These are phyloP conservation scores for Phaseolus coccineus DNA, from an alignment of 331 rosid species.

Conservation along the genomic window DNA sequence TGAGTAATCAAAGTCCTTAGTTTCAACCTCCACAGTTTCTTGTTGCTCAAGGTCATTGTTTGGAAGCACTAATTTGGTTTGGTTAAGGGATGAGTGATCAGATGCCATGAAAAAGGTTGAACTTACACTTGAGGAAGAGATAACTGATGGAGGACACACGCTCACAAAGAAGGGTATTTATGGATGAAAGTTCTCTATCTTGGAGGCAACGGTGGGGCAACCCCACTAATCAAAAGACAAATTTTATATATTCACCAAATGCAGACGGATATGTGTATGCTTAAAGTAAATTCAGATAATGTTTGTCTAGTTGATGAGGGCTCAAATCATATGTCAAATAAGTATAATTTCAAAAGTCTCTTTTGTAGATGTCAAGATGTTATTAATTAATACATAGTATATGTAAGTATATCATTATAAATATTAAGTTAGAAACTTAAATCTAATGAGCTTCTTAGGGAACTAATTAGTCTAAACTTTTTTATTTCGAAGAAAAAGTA, in stretches of 20 bases:
- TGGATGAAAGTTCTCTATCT: constrained; percentile 47
- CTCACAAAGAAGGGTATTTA: constrained; percentile 64
- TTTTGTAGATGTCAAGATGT: no score
- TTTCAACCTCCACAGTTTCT: constrained; percentile 48
- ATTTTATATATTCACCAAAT: constrained; percentile 23
- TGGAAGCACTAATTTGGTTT: constrained; percentile 50
- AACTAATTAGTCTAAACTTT: background rate
- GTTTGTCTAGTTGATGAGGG: background rate
- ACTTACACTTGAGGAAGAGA: background rate
- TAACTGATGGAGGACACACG: constrained; percentile 62
- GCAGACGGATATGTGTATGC: constrained; percentile 10
- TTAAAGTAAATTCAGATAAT: background rate
- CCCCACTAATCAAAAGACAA: constrained; percentile 45
- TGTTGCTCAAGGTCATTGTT: constrained; percentile 62
- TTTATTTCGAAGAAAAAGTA: background rate
- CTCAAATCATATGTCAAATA: no score
- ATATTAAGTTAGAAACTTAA: background rate
- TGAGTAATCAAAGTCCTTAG: constrained; percentile 72
- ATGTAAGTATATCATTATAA: no score
- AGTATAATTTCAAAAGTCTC: no score
- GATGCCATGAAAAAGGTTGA: constrained; percentile 53
- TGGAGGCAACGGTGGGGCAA: constrained; percentile 55
- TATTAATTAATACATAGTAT: no score
- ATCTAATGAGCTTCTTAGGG: background rate
- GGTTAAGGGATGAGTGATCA: constrained; percentile 46